Conservation (phyloP, 169 alveolate genomes). For the Plasmodium adleri region DNA sequence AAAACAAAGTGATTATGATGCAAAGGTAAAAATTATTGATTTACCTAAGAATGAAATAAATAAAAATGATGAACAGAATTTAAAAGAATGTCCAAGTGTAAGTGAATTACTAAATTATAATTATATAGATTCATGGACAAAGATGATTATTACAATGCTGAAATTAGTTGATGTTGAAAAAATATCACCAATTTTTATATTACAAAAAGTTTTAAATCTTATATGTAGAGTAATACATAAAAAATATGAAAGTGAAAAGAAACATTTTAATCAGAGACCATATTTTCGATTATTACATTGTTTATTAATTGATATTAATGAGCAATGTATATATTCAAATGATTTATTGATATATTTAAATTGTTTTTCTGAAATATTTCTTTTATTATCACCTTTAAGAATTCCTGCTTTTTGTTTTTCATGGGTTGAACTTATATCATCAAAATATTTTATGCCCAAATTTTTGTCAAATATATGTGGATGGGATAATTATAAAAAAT, state of each 20-base stretch:
- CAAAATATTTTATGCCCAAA: conserved; percentile 88
- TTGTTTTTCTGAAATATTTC: conserved; percentile 63
- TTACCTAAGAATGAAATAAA: not conserved
- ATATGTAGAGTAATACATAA: conserved; percentile 73
- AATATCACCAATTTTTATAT: conserved; percentile 53
- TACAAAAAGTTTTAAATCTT: conserved; percentile 66
- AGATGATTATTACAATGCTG: conserved; percentile 59
- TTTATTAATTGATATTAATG: conserved; percentile 62
- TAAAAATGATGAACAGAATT: conserved; percentile 13
- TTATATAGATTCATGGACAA: conserved; percentile 67
- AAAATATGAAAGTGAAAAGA: conserved; percentile 30
- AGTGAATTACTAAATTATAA: conserved; percentile 63
- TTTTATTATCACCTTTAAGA: conserved; percentile 59
- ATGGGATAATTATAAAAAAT: conserved; percentile 86
- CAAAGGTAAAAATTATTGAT: not conserved
- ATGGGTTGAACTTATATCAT: conserved; percentile 74
- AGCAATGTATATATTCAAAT: conserved; percentile 28
- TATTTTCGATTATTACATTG: conserved; percentile 72
- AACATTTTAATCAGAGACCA: conserved; percentile 73
- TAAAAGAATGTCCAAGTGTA: conserved; percentile 29
- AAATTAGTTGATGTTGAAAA: conserved; percentile 60
- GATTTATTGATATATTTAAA: conserved; percentile 34
- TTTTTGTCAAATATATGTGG: conserved; percentile 88
- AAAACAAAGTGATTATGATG: not conserved
- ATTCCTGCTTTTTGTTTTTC: conserved; percentile 75